Base-by-base conservation (phyloP, 345 rosid genomes). In the Eucalyptus coolabah region DNA sequence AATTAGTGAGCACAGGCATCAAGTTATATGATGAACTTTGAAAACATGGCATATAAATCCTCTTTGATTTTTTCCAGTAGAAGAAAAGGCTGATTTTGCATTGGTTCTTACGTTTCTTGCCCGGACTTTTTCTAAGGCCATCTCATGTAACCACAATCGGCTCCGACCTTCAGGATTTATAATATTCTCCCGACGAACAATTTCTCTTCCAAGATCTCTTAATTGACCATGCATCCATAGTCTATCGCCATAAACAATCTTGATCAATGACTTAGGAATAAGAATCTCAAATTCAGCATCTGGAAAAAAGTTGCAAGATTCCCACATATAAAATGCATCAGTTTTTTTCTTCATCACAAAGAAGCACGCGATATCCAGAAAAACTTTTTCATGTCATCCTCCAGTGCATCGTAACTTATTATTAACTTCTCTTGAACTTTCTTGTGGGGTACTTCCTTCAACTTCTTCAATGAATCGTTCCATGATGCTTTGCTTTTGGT, bases 401-500 rank as follows among this genome's bases (percentile, higher is more conserved):
- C 28, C 1, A 54, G 5, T 54, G 60, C 28, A 21, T 54, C 60
- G 2, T 54, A 54, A 54, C 60, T 54, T 8, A 23, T 54, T 23
- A 54, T 54, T 54, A 54, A 54, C 28, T 54, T 54, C 0, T 23
- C 28, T 0, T 0, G 26, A 54, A 54, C 60, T 54, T 19, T 0
- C 60, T 54, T 54, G 0, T 0, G 60, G 2, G 60, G 60, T 0
- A 54, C 28, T 54, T 54, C 60, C 28, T 54, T 54, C 28, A 54
- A 54, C 28, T 54, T 54, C 60, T 54, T 54, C 26, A 54, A 21
- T 19, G 5, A 5, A 54, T 5, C 60, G 23, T 19, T 5, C 60
- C 60, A 54, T 21, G 26, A 0, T 53, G 0, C 59, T 0, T 53
- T 53, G 7, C 0, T 21, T 0, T 0, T 53, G 59, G 59, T 54